Evolutionary conservation across 345 rosid genomes (phyloP).

Genomic region (Trapa incisa): DNA sequence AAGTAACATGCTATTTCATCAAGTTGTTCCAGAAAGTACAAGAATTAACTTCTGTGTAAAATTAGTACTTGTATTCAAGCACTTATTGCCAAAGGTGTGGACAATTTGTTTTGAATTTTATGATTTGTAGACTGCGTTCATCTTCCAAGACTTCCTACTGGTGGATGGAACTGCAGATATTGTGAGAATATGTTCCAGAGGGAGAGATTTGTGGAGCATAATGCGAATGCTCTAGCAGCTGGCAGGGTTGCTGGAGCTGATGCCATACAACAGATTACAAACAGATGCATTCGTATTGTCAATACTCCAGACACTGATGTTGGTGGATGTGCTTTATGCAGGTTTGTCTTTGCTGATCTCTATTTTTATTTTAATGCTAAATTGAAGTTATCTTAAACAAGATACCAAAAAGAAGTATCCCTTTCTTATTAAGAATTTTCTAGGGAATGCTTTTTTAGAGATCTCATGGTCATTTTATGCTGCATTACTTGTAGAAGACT

Average conservation of each 20-base stretch:
- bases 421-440: too few species aligned
- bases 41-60: not conserved
- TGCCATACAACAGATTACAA: constrained; percentile 73
- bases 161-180: constrained; percentile 74
- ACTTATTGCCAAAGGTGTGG: not conserved
- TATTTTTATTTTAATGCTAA: not conserved
- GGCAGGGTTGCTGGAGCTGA: constrained; percentile 86
- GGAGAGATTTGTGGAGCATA: constrained; percentile 60
- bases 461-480: too few species aligned
- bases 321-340: constrained; percentile 88
- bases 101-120: constrained; percentile 1
- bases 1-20: not conserved
- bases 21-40: not conserved
- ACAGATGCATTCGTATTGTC: constrained; percentile 80
- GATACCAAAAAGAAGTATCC: too few species aligned
- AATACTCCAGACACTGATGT: constrained; percentile 41
- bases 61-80: not conserved
- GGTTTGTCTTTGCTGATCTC: constrained; percentile 24
- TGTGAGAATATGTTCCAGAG: constrained; percentile 48
- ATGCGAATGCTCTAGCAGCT: constrained; percentile 78
- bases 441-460: too few species aligned
- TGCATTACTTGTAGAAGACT: not conserved
- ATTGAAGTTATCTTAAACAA: too few species aligned
- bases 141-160: constrained; percentile 42
- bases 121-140: constrained; percentile 39